These are phyloP conservation scores for Plasmodium coatneyi DNA, from an alignment of 169 alveolate species.

Conservation along the genomic window DNA sequence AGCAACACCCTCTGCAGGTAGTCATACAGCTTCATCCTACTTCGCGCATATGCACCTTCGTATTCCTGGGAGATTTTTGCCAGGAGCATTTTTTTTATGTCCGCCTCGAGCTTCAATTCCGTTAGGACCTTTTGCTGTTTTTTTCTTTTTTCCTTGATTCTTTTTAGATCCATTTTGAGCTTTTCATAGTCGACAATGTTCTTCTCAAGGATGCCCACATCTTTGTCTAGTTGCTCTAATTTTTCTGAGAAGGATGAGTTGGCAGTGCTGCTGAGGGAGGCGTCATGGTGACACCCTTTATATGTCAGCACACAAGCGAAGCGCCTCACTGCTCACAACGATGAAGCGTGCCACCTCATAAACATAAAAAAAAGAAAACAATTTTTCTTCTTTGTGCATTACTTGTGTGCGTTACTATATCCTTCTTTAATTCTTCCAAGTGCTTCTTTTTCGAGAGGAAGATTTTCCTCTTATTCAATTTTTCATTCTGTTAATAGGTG, in stretches of 20 bases:
- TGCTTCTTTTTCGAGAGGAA: slow-evolving; percentile 32
- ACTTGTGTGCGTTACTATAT: slow-evolving; percentile 26
- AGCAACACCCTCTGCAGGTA: slow-evolving; percentile 28
- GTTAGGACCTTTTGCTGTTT: slow-evolving; percentile 46
- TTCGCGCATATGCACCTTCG: slow-evolving; percentile 5
- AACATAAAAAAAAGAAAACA: not conserved
- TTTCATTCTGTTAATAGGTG: slow-evolving; percentile 34
- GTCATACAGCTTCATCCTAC: slow-evolving; percentile 17
- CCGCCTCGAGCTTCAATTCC: slow-evolving; percentile 46
- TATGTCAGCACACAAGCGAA: not conserved
- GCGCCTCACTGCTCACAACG: not conserved
- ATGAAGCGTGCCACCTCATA: not conserved
- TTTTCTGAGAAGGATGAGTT: slow-evolving; percentile 2
- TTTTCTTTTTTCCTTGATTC: slow-evolving; percentile 62
- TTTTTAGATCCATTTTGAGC: slow-evolving; percentile 20
- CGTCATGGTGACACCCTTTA: not conserved
- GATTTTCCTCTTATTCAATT: slow-evolving; percentile 37
- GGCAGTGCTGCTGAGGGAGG: not conserved
- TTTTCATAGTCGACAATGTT: slow-evolving; percentile 54
- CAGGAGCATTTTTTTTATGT: slow-evolving; percentile 46
- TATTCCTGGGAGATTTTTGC: slow-evolving; percentile 28
- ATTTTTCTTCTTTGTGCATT: not conserved
- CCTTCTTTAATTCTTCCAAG: slow-evolving; percentile 44
- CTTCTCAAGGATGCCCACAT: slow-evolving; percentile 3
- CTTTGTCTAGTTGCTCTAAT: slow-evolving; percentile 18